Percentiles rank a stretch among this genome's conserved stretches.
These are phyloP conservation scores for Exserohilum turcica DNA, from an alignment of 2,329 filamentous ascomycete genomes.

Conservation along the genomic window DNA sequence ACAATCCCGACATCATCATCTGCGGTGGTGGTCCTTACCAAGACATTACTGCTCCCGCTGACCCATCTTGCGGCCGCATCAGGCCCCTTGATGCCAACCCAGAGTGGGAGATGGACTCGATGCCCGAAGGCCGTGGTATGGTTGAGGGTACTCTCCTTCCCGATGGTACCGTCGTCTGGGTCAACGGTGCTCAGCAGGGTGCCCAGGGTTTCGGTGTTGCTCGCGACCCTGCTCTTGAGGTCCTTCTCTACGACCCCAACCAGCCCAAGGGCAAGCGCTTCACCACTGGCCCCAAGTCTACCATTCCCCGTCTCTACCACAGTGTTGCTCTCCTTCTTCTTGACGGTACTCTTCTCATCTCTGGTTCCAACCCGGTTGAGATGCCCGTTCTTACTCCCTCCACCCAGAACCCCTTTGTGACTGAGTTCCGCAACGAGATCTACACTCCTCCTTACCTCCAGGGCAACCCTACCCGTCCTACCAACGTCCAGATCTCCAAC, in stretches of 20 bases:
- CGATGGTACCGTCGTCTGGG: conserved; percentile 66
- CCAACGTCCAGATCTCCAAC: conserved; percentile 53
- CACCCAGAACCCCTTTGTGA: conserved; percentile 57
- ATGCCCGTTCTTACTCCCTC: conserved; percentile 58
- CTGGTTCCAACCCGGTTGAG: conserved; percentile 66
- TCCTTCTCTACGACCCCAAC: conserved; percentile 63
- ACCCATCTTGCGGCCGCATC: conserved; percentile 63
- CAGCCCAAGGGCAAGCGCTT: conserved; percentile 58
- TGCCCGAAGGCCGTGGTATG: conserved; percentile 65
- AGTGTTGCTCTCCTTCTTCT: conserved; percentile 64
- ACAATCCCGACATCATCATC: conserved; percentile 60
- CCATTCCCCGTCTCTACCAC: conserved; percentile 61
- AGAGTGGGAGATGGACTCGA: conserved; percentile 62
- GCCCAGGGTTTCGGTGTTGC: conserved; percentile 66
- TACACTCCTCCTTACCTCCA: conserved; percentile 66
- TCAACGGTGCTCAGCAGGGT: conserved; percentile 64
- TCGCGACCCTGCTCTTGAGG: conserved; percentile 58
- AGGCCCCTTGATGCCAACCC: conserved; percentile 56
- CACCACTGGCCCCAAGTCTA: conserved; percentile 52
- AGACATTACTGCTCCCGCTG: conserved; percentile 63
- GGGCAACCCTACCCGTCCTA: conserved; percentile 59
- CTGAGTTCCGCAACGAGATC: conserved; percentile 66
- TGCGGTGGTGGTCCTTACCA: conserved; percentile 66
- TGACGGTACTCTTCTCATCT: conserved; percentile 64
- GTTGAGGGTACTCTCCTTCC: conserved; percentile 64